Base-by-base conservation (phyloP, 305 asterid genomes). In the Solanum hybrid region DNA sequence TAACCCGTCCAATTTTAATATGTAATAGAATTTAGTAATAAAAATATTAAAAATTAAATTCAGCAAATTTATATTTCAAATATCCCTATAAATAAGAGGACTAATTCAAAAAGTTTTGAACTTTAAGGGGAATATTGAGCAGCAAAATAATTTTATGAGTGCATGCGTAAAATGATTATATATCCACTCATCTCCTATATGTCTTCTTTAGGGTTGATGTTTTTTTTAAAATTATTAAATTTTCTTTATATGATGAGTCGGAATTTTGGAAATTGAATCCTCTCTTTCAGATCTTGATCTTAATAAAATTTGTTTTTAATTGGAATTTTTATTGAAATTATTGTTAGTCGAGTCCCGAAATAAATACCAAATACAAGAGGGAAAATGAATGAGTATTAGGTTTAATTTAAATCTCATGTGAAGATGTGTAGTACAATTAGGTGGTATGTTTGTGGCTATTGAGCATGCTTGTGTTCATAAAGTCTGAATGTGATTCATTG, bases 111-210 rank as follows among this genome's bases (percentile, higher is more conserved):
- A 79, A 10, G 85, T 79, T 79, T 79, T 79, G 45, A 79, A 79
- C 85, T 34, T 79, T 79, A 7, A 34, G 85, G 85, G 20, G 31
- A 5, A 34, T 34, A 34, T 34, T 79, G 57, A 79, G 6, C 10
- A 36, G 9, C 31, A 79, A 79, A 79, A 34, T 22, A 36, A 36
- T 10, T 79, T 79, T 36, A 36, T 79, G 20, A 36, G 57, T 13
- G 85, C 85, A 79, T 79, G 83, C 45, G 83, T 78, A 65, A 79
- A 79, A 79, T 79, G 85, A 79, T 79, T 79, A 22, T 29, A 70
- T 75, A 75, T 29, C 80, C 80, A 75, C 80, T 75, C 80, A 29
- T 75, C n/a, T 29, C 22, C 24, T 76, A 76, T 29, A 76, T 29
- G 10, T 76, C 81, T 76, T 76, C 81, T 76, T 76, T 76, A 31